These are phyloP conservation scores for Fusarium gaditjirri DNA, from an alignment of 2,329 filamentous ascomycete genomes.

Conservation along the genomic window DNA sequence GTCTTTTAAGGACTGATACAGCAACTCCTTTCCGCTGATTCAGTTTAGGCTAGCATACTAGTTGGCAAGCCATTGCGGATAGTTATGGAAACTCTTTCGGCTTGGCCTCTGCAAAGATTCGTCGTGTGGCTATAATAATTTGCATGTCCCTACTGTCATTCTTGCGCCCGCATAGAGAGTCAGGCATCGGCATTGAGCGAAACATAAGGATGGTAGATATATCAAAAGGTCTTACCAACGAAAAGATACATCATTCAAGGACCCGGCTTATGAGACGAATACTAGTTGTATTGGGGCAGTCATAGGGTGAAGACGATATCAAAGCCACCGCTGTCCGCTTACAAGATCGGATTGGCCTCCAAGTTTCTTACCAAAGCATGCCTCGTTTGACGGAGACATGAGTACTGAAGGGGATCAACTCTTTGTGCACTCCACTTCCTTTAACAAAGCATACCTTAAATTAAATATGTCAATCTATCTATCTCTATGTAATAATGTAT, in stretches of 20 bases:
- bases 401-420: not conserved
- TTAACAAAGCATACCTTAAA: not conserved
- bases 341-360: not conserved
- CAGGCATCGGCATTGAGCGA: not conserved
- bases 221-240: rapidly evolving
- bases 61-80: too few species aligned
- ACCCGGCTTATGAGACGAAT: rapidly evolving
- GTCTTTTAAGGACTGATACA: not conserved
- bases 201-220: not conserved
- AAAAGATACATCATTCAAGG: rapidly evolving
- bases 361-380: rapidly evolving
- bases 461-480: not conserved
- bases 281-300: rapidly evolving
- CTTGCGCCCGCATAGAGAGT: not conserved
- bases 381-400: not conserved
- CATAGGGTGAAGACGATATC: too few species aligned
- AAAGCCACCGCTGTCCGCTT: too few species aligned
- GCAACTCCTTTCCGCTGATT: not conserved
- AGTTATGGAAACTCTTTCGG: not conserved
- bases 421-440: not conserved
- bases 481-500: not conserved
- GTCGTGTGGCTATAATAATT: too few species aligned
- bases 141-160: too few species aligned
- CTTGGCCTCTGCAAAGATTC: too few species aligned
- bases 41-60: not conserved